Evolutionary conservation across 108 stramenopile genomes (phyloP), one percentile per base, ranked within the genome.

Genomic region (Nitzschia sp.): DNA sequence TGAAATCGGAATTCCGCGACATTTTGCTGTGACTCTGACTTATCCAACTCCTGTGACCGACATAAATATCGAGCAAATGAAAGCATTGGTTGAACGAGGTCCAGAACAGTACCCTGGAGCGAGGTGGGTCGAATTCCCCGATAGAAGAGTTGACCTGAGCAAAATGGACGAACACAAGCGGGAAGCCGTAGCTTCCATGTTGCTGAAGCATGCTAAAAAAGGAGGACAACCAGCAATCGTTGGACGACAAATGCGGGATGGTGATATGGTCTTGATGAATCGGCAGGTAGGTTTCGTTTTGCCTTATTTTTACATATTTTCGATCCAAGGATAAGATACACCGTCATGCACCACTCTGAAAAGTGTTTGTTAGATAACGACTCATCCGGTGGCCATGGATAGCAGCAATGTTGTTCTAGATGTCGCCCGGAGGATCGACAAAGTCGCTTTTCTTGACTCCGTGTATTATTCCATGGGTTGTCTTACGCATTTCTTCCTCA

Each of bases 231-330:
- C 89, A 28, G 90, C 90, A 32, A 93, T 93, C 63, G 99, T 99
- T 21, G 98, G 97, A 52, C 66, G 99, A 52, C 99, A 99, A 68
- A 77, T 99, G 41, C 68, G 82, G 28, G 89, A 98, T 70, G 98
- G 99, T 4, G 99, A 99, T 66, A 88, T 91, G 80, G 87, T 99
- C 61, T 72, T 99, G 6, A 93, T 98, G 80, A 99, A 99, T 84
- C 92, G 99, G 36, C 95, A 96, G 95, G 93, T 92, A 57, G 66
- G 92, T 77, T 4, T 26, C 0, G 9, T 19, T 17, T 21, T 52
- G 31, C 3, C 31, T 0, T 2, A 30, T 13, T 1, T 27, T 30
- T 69, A 6, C 6, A 31, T 38, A 28, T 34, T 41, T 5, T 1
- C 11, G 25, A 44, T 83, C 87, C 91, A 70, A 83, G 67, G 92